phyloP scores from a whole-genome alignment of 2,329 filamentous ascomycete genomes.

The Trichocomaceae sp. region DNA sequence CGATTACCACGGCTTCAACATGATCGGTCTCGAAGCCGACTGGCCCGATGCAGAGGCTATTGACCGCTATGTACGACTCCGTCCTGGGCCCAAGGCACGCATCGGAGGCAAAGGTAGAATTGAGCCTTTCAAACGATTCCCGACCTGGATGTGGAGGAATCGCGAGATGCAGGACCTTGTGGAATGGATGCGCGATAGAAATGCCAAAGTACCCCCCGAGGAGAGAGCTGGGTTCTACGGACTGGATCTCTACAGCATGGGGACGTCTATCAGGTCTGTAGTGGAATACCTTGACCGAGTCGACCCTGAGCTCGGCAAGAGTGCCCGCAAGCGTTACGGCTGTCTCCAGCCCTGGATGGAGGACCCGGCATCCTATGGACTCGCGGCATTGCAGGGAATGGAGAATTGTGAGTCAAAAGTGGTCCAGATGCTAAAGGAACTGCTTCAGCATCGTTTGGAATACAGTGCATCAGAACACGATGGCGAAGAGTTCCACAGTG shows the following conservation, averaged over 20 bases:
- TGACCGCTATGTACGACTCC: constrained; percentile 46
- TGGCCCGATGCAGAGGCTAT: constrained; percentile 50
- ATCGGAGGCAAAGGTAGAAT: constrained; percentile 24
- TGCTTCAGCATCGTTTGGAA: constrained; percentile 40
- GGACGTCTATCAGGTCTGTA: constrained; percentile 41
- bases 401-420: constrained; percentile 43
- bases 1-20: constrained; percentile 45
- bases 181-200: constrained; percentile 47
- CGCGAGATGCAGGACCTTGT: constrained; percentile 46
- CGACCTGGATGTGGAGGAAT: constrained; percentile 54
- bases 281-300: constrained; percentile 44
- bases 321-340: constrained; percentile 42
- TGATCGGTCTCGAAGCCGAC: constrained; percentile 48
- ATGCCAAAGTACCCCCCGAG: constrained; percentile 27
- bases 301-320: constrained; percentile 39
- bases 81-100: constrained; percentile 32
- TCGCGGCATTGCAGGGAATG: constrained; percentile 37
- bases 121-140: constrained; percentile 45
- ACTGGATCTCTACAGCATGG: constrained; percentile 48
- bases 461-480: constrained; percentile 31
- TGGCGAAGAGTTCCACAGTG: constrained; percentile 45
- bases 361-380: constrained; percentile 45
- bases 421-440: constrained; percentile 40
- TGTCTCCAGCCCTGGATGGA: constrained; percentile 46
- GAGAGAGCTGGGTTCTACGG: constrained; percentile 43